Percentiles rank a stretch among this genome's conserved stretches.
phyloP scores from a whole-genome alignment of 1,139 yeast species.

The Geotrichum phurueaensis region DNA sequence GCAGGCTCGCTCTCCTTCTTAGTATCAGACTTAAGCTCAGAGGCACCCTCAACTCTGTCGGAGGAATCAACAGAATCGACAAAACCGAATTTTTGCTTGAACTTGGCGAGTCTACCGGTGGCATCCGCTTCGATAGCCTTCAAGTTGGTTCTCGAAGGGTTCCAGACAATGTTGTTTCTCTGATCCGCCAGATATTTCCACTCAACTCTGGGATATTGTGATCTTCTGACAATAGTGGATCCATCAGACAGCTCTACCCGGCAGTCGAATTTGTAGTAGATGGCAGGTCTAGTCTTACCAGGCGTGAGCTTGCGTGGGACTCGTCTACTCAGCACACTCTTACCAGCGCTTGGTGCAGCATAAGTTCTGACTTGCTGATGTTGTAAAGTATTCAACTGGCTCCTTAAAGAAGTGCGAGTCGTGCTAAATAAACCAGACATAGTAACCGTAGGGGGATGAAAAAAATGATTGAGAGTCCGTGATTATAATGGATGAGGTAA shows the following conservation, averaged over 20 bases:
- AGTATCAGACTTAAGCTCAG: conserved; percentile 27
- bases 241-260: conserved; percentile 88
- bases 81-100: conserved; percentile 67
- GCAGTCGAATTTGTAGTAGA: conserved; percentile 84
- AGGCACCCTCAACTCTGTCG: conserved; percentile 20
- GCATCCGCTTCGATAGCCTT: conserved; percentile 72
- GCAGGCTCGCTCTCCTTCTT: conserved; percentile 15
- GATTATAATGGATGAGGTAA: background rate
- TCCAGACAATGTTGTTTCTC: conserved; percentile 81
- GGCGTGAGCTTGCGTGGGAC: conserved; percentile 35
- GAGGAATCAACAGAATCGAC: conserved; percentile 26
- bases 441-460: background rate
- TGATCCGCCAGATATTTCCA: conserved; percentile 82
- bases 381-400: background rate
- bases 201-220: conserved; percentile 86
- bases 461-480: background rate
- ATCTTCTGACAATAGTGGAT: conserved; percentile 72
- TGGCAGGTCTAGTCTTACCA: conserved; percentile 89
- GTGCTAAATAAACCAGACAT: background rate
- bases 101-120: conserved; percentile 78
- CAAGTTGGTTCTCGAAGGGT: conserved; percentile 75
- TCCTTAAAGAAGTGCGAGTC: background rate
- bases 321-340: conserved; percentile 26
- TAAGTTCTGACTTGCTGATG: conserved; percentile 16
- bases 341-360: conserved; percentile 21